These are phyloP conservation scores for Lipomyces starkeyi DNA, from an alignment of 805 yeast species.

Conservation along the genomic window DNA sequence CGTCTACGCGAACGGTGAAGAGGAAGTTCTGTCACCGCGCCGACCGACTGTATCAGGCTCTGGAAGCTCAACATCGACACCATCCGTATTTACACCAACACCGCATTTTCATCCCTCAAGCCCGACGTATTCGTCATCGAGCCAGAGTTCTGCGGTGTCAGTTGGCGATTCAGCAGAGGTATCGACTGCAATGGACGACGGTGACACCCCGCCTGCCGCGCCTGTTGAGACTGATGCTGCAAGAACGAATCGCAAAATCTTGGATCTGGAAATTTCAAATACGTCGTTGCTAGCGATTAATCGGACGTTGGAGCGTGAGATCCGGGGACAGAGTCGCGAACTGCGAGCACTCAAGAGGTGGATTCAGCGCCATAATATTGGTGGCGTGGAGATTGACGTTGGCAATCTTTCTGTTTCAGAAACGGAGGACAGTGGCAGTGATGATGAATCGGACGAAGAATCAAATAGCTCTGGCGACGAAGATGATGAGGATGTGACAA, in stretches of 20 bases:
- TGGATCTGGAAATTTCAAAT: constrained; percentile 45
- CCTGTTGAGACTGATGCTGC: constrained; percentile 24
- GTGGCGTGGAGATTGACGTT: neutral
- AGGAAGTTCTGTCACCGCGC: constrained; percentile 32
- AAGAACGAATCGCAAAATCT: constrained; percentile 39
- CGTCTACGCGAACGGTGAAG: constrained; percentile 37
- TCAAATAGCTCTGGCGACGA: constrained; percentile 1
- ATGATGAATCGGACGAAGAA: constrained; percentile 5
- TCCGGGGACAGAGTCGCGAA: constrained; percentile 40
- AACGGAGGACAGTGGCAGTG: constrained; percentile 19
- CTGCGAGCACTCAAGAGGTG: constrained; percentile 34
- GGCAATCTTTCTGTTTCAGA: constrained; percentile 10
- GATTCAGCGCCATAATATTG: constrained; percentile 18
- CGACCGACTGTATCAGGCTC: constrained; percentile 8
- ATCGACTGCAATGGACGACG: neutral
- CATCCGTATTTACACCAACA: neutral
- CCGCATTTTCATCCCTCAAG: neutral
- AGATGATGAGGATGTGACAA: constrained; percentile 18
- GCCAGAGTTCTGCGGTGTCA: neutral
- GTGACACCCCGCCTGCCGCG: neutral
- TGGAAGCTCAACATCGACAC: neutral
- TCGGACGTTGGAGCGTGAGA: constrained; percentile 40
- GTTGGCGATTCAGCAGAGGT: neutral
- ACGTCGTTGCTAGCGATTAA: constrained; percentile 42
- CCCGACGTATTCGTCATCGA: constrained; percentile 4